phyloP scores from a whole-genome alignment of 1,284 basidiomycete genomes.

The Earliella scabrosa region DNA sequence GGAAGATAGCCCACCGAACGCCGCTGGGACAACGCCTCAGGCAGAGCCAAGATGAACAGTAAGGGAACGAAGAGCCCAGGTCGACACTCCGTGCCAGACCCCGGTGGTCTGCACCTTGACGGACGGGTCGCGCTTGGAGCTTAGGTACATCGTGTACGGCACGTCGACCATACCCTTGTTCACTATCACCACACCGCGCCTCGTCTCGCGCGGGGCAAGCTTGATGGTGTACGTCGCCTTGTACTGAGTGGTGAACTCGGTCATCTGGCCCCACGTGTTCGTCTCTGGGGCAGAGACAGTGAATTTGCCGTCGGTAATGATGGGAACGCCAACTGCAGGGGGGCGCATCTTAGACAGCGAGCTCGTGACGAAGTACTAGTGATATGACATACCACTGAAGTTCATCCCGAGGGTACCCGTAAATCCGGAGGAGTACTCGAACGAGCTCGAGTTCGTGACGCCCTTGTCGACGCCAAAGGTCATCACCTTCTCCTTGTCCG shows the following conservation, averaged over 20 bases:
- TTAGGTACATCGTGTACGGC: conserved; percentile 6
- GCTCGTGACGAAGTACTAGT: neutral
- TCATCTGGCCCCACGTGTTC: neutral
- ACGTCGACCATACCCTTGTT: conserved; percentile 5
- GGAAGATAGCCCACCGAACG: too few relatives aligned
- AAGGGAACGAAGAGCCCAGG: conserved; percentile 6
- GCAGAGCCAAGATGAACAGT: neutral
- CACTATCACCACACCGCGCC: conserved; percentile 1
- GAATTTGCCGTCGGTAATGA: neutral
- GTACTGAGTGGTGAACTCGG: neutral
- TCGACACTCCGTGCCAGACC: conserved; percentile 9
- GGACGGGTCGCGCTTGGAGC: neutral
- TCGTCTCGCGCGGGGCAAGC: neutral
- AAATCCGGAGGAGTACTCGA: conserved; percentile 2
- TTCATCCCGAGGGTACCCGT: neutral
- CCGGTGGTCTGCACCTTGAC: conserved; percentile 8
- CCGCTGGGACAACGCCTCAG: too few relatives aligned
- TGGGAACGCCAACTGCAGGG: conserved; percentile 6
- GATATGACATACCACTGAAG: neutral
- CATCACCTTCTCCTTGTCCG: neutral
- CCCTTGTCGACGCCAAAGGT: neutral
- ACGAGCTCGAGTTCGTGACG: neutral
- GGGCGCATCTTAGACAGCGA: neutral
- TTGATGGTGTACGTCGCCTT: neutral
- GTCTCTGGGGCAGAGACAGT: neutral